Evolutionary conservation across 225 moss, liverwort and hornwort species (phyloP).

Genomic region (Physcomitrium patens): DNA sequence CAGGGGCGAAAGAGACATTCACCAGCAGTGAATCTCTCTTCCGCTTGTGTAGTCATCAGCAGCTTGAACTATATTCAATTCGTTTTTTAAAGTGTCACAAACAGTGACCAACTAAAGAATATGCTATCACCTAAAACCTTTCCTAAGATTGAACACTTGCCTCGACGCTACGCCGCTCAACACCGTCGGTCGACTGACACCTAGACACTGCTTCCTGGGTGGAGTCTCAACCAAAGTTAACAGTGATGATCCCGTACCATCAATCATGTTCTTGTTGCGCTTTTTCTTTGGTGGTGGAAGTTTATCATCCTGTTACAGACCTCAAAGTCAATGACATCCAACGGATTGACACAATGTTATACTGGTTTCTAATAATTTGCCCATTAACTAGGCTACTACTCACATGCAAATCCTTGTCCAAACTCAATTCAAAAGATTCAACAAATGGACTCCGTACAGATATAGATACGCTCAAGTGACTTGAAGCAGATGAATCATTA

Average conservation of each 20-base stretch:
- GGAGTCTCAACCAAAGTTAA: neutral
- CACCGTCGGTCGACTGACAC: neutral
- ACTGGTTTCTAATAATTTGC: no score
- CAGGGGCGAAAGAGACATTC: constrained; percentile 19
- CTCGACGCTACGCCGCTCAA: neutral
- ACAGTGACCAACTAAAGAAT: neutral
- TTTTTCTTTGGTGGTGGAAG: constrained; percentile 36
- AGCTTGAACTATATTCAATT: constrained; percentile 17
- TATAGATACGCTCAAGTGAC: no score
- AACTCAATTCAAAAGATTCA: no score
- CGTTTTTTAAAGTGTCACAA: neutral
- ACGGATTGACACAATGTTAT: no score
- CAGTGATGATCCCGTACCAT: constrained; percentile 7
- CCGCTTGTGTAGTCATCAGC: neutral
- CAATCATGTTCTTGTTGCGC: constrained; percentile 21
- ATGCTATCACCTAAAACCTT: constrained; percentile 29
- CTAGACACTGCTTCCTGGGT: neutral
- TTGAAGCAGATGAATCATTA: no score
- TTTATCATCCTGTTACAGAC: constrained; percentile 25
- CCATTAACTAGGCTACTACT: no score
- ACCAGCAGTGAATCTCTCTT: constrained; percentile 25
- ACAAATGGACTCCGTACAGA: no score
- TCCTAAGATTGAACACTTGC: constrained; percentile 29
- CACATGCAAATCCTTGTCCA: no score
- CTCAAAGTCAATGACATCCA: no score